Conservation (phyloP, 352 stramenopile species). For the Blastocystis hominis region DNA sequence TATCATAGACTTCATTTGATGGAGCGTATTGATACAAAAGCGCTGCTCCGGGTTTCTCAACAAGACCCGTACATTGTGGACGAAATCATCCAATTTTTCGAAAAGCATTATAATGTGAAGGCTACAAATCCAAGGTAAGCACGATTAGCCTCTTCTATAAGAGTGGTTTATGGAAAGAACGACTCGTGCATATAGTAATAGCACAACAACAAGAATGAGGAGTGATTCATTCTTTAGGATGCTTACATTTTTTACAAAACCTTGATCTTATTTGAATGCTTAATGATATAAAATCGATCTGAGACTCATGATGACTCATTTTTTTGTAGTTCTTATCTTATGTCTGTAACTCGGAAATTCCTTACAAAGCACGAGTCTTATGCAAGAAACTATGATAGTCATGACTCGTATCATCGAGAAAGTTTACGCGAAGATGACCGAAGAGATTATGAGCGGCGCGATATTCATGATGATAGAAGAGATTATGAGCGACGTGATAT, state of each 20-base stretch:
- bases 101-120: not conserved
- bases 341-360: not conserved
- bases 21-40: not conserved
- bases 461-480: not conserved
- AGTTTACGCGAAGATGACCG: not conserved
- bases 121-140: constrained; percentile 28
- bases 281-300: constrained; percentile 26
- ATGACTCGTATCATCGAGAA: not conserved
- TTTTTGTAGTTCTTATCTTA: constrained; percentile 25
- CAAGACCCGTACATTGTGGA: not conserved
- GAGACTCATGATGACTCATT: constrained; percentile 36
- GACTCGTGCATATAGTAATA: not conserved
- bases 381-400: not conserved
- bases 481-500: not conserved
- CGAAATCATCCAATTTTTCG: constrained; percentile 1
- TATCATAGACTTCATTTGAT: not conserved
- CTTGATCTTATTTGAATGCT: constrained; percentile 57
- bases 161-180: not conserved
- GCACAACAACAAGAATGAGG: not conserved
- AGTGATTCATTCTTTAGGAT: not conserved
- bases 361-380: not conserved
- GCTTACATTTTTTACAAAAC: not conserved
- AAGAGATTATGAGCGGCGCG: not conserved
- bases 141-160: not conserved
- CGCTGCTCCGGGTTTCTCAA: not conserved